Percentiles rank a stretch among this genome's conserved stretches.
Conservation (phyloP, 2,329 filamentous ascomycete genomes). For the Cryphonectria naterciae region DNA sequence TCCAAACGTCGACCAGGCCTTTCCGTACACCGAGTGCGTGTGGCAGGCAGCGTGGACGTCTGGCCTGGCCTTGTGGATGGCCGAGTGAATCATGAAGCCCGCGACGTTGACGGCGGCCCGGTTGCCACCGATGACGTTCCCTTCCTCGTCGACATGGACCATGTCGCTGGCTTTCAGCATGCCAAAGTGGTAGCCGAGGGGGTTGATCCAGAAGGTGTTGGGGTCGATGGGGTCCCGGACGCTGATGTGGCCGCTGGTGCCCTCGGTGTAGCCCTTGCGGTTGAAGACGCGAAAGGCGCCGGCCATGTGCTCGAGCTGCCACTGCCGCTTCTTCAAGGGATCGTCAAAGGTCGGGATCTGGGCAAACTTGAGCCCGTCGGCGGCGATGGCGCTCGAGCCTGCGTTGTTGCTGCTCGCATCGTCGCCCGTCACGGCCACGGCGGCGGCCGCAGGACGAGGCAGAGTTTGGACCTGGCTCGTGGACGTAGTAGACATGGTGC, state of each 20-base stretch:
- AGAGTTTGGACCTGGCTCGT: no score
- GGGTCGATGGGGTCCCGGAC: conserved; percentile 42
- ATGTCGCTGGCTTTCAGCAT: conserved; percentile 55
- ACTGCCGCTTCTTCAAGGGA: not conserved
- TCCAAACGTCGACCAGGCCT: conserved; percentile 60
- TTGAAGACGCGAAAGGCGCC: conserved; percentile 53
- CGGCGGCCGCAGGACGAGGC: no score
- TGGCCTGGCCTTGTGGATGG: conserved; percentile 57
- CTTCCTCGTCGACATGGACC: conserved; percentile 15
- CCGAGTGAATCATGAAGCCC: conserved; percentile 62
- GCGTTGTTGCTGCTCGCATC: no score
- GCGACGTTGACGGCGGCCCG: conserved; percentile 41
- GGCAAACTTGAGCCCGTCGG: not conserved
- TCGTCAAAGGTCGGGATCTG: not conserved
- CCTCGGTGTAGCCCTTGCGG: conserved; percentile 50
- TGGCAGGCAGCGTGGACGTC: conserved; percentile 62
- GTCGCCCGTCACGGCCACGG: no score
- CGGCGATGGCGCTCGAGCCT: not conserved
- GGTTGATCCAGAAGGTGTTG: conserved; percentile 53
- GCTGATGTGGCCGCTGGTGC: conserved; percentile 52
- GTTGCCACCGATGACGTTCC: conserved; percentile 15
- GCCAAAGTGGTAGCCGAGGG: conserved; percentile 51
- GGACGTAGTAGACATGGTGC: no score
- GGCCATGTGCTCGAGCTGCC: conserved; percentile 55
- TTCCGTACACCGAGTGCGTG: conserved; percentile 57